These are phyloP conservation scores for Fusarium setosum DNA, from an alignment of 2,329 filamentous ascomycete genomes.

Conservation along the genomic window DNA sequence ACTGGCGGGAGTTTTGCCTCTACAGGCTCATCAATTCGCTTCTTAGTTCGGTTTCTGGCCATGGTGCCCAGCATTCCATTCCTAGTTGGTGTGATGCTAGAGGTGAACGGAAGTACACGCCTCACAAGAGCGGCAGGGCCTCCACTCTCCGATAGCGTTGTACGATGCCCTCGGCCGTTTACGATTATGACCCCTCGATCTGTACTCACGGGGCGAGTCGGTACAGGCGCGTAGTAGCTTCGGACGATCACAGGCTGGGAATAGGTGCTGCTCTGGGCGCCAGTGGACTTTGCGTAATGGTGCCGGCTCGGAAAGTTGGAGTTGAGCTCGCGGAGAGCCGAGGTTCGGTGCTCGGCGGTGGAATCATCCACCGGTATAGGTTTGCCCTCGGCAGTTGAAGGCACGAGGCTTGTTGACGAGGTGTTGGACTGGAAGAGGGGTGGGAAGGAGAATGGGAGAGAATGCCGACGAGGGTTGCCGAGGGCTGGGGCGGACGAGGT, in stretches of 20 bases:
- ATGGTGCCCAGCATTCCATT: slow-evolving; percentile 57
- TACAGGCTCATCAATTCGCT: slow-evolving; percentile 44
- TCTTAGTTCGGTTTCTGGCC: slow-evolving; percentile 56
- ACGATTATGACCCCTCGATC: slow-evolving; percentile 46
- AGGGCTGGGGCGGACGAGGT: slow-evolving; percentile 35
- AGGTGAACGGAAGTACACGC: slow-evolving; percentile 49
- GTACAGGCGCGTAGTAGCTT: slow-evolving; percentile 66
- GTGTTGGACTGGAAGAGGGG: slow-evolving; percentile 60
- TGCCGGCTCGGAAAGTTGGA: slow-evolving; percentile 67
- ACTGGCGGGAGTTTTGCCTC: slow-evolving; percentile 67
- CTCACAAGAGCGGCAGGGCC: slow-evolving; percentile 44
- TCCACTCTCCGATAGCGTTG: slow-evolving; percentile 42
- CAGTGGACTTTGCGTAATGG: slow-evolving; percentile 66
- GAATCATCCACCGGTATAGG: slow-evolving; percentile 68
- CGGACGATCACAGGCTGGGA: slow-evolving; percentile 75
- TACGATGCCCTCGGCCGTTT: slow-evolving; percentile 42
- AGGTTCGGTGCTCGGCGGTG: slow-evolving; percentile 67
- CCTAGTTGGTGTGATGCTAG: slow-evolving; percentile 46
- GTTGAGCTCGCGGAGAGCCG: slow-evolving; percentile 69
- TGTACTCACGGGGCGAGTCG: slow-evolving; percentile 46
- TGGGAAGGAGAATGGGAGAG: slow-evolving; percentile 61
- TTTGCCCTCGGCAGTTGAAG: slow-evolving; percentile 66
- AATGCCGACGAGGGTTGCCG: slow-evolving; percentile 47
- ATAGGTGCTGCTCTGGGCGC: slow-evolving; percentile 68
- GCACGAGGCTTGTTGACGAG: slow-evolving; percentile 64